Evolutionary conservation across 805 yeast species (phyloP).

Genomic region (Myxozyma neglecta): DNA sequence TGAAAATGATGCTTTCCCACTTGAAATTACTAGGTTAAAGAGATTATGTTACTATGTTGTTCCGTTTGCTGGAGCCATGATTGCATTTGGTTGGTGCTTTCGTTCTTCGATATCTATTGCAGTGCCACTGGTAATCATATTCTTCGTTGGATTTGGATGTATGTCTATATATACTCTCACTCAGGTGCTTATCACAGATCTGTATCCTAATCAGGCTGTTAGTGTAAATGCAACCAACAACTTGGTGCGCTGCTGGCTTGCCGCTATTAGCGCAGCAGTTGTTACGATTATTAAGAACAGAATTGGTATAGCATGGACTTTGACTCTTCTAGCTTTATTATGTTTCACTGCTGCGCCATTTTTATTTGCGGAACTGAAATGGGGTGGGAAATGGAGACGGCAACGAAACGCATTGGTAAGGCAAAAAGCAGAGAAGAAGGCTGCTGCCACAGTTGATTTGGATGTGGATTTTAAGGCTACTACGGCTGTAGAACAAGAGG

Average conservation of each 20-base stretch:
- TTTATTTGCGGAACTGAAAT: neutral
- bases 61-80: neutral
- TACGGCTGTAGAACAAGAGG: too few relatives aligned
- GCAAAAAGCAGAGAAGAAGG: neutral
- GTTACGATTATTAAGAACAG: slow-evolving; percentile 57
- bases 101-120: slow-evolving; percentile 17
- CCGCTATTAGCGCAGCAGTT: slow-evolving; percentile 70
- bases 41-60: neutral
- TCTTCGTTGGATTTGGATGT: slow-evolving; percentile 16
- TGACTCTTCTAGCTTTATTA: slow-evolving; percentile 61
- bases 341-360: slow-evolving; percentile 1
- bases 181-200: slow-evolving; percentile 71
- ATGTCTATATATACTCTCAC: slow-evolving; percentile 41
- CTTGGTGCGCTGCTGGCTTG: slow-evolving; percentile 67
- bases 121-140: slow-evolving; percentile 23
- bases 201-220: slow-evolving; percentile 68
- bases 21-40: slow-evolving; percentile 26
- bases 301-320: slow-evolving; percentile 74
- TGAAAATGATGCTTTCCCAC: slow-evolving; percentile 23
- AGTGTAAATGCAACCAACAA: slow-evolving; percentile 75
- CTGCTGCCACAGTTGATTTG: neutral
- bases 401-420: neutral
- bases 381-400: slow-evolving; percentile 8
- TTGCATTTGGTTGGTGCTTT: slow-evolving; percentile 32
- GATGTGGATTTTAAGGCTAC: neutral